Evolutionary conservation across 768 basidiomycete species (phyloP), one percentile per base, ranked within the genome.

Genomic region (Boletus reticuloceps): DNA sequence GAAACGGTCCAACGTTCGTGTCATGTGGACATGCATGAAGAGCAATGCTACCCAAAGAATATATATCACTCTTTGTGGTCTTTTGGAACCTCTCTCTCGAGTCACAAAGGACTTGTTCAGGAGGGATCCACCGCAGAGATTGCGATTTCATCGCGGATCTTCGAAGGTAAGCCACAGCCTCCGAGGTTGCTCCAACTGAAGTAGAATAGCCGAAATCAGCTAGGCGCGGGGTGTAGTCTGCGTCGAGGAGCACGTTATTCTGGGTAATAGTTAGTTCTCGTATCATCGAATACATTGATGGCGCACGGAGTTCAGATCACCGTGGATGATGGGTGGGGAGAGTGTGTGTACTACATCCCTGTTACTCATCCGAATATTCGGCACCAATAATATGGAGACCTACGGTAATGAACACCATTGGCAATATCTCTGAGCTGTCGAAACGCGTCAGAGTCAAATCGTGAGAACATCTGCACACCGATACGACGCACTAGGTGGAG

Each of bases 111-210:
- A 77, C 38, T 25, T 42, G 64, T 17, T 72, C 60, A 0, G 76
- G 65, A 46, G 77, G 77, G 6, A 75, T 72, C 77, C 77, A 79
- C 1, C 79, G 70, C 19, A 78, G 67, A n/a, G 76, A 73, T 2
- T 39, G 51, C 3, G 60, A 36, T 17, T 19, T 74, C 76, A 14
- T 68, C 67, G 47, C 75, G 64, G 41, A 61, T 51, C 20, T 45
- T 25, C 53, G 47, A 19, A 56, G 55, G 22, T 40, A 45, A 9
- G 22, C 27, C 12, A 40, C 29, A 3, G 27, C 50, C 27, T 56
- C 54, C 0, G 50, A 29, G 6, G 25, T 51, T 19, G 31, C 34
- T 6, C 40, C 56, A 8, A 58, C 13, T 7, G 47, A 10, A 1
- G 77, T 74, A 27, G 69, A 65, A 41, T 64, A 27, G 5, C 78